These are phyloP conservation scores for Mycena olivaceomarginata DNA, from an alignment of 768 basidiomycete genomes.

Conservation along the genomic window DNA sequence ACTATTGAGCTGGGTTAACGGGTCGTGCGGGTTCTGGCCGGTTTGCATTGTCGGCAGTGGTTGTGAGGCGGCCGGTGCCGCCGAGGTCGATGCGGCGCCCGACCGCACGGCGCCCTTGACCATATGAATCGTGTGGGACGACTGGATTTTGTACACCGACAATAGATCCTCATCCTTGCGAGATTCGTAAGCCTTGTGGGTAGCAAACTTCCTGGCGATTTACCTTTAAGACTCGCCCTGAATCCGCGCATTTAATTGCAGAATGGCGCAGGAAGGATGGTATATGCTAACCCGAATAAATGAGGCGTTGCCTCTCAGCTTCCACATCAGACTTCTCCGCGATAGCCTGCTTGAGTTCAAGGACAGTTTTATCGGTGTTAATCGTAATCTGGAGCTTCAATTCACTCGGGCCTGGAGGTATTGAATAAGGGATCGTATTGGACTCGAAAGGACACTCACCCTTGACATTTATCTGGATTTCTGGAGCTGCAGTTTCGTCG, in stretches of 20 bases:
- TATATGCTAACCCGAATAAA: constrained; percentile 85
- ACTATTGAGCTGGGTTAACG: constrained; percentile 88
- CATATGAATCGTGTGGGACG: constrained; percentile 93
- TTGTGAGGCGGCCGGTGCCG: constrained; percentile 68
- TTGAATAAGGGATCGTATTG: neutral
- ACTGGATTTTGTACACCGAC: constrained; percentile 93
- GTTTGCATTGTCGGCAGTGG: constrained; percentile 91
- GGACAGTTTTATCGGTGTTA: constrained; percentile 87
- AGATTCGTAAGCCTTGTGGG: constrained; percentile 18
- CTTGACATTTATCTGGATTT: constrained; percentile 83
- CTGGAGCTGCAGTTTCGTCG: constrained; percentile 63
- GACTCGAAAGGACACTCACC: constrained; percentile 59
- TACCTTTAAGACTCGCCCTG: constrained; percentile 87
- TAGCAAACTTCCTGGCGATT: constrained; percentile 26
- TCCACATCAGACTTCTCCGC: constrained; percentile 90
- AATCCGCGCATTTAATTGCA: neutral
- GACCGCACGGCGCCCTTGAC: constrained; percentile 88
- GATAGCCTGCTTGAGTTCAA: constrained; percentile 94
- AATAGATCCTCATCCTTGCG: constrained; percentile 88
- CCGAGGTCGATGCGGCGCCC: constrained; percentile 60
- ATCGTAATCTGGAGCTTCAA: constrained; percentile 94
- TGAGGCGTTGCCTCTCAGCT: constrained; percentile 92
- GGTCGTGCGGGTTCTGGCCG: constrained; percentile 92
- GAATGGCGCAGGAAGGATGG: neutral
- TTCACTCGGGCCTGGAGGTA: constrained; percentile 85